phyloP scores from a whole-genome alignment of 257 asterid species.

The Solanum gracilifrons region DNA sequence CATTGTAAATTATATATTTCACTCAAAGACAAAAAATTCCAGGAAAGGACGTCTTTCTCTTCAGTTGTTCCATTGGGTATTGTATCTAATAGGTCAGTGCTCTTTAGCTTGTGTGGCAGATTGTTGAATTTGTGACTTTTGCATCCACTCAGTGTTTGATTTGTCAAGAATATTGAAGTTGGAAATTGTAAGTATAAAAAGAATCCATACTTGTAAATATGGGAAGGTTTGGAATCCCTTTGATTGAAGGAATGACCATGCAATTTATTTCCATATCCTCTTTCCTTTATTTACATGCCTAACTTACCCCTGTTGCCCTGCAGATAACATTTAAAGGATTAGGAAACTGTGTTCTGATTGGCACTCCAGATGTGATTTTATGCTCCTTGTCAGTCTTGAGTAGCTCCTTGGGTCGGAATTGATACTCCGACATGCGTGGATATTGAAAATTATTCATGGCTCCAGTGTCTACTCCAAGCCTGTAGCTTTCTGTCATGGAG shows the following conservation, averaged over 20 bases:
- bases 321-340: not conserved
- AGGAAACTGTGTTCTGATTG: not conserved
- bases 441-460: not conserved
- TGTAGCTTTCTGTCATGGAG: not conserved
- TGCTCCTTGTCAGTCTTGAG: not conserved
- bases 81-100: not conserved
- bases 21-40: not conserved
- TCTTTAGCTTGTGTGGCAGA: not conserved
- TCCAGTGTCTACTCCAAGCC: not conserved
- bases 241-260: not conserved
- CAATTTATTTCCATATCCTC: not conserved
- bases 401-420: not conserved
- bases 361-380: not conserved
- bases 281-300: not conserved
- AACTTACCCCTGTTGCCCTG: not conserved
- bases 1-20: not conserved
- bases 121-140: not conserved
- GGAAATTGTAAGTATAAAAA: not conserved
- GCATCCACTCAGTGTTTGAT: not conserved
- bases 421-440: not conserved
- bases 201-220: not conserved
- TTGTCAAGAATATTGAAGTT: not conserved
- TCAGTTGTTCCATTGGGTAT: not conserved
- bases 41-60: not conserved
- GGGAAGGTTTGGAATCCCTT: not conserved